phyloP scores from a whole-genome alignment of 2,329 filamentous ascomycete species.

The Microthyrium microscopicum region DNA sequence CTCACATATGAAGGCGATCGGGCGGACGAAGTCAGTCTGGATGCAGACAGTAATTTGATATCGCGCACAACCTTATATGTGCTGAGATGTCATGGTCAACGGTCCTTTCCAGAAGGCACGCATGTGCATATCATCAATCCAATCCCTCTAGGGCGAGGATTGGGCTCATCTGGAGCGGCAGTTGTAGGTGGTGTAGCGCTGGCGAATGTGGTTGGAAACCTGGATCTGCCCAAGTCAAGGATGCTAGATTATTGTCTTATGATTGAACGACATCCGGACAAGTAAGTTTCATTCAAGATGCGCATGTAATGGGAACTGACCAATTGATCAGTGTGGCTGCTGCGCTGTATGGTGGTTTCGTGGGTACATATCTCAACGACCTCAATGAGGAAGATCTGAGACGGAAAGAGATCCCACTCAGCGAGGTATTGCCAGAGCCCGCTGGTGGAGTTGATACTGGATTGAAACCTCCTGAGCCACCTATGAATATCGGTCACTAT shows the following conservation, averaged over 20 bases:
- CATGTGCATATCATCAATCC: conserved; percentile 91
- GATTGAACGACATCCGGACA: conserved; percentile 47
- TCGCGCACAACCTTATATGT: conserved; percentile 91
- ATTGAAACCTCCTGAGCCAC: conserved; percentile 71
- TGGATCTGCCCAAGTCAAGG: conserved; percentile 61
- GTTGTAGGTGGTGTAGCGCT: conserved; percentile 92
- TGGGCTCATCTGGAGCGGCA: conserved; percentile 90
- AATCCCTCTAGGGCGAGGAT: conserved; percentile 77
- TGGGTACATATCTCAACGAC: conserved; percentile 91
- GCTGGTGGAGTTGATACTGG: conserved; percentile 87
- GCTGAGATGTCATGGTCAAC: conserved; percentile 75
- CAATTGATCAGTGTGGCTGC: conserved; percentile 66
- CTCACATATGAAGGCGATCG: conserved; percentile 78
- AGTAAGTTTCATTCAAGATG: conserved; percentile 8
- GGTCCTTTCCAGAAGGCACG: conserved; percentile 69
- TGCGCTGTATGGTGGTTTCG: conserved; percentile 87
- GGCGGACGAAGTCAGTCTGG: conserved; percentile 61
- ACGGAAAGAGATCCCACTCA: conserved; percentile 81
- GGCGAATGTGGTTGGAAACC: conserved; percentile 70
- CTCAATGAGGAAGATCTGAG: conserved; percentile 77
- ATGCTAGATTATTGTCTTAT: conserved; percentile 94
- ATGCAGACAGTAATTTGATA: conserved; percentile 79
- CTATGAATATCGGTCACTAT: conserved; percentile 83
- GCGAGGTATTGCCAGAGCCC: conserved; percentile 78
- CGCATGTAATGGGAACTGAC: not conserved